Evolutionary conservation across 345 rosid genomes (phyloP), one percentile per base, ranked within the genome.

Genomic region (Laguncularia racemosa): DNA sequence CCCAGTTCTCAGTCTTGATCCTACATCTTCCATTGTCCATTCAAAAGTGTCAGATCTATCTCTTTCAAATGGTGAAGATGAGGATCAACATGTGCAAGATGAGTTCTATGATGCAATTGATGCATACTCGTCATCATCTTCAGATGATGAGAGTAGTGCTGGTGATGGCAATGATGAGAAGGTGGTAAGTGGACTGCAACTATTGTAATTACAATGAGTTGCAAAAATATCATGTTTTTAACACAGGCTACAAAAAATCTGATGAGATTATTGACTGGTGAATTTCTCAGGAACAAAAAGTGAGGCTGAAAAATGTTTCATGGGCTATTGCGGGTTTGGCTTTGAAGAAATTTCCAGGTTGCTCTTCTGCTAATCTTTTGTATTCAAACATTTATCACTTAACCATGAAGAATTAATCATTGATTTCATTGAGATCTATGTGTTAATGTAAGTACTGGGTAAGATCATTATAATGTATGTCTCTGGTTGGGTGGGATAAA

Each of bases 61-160:
- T 19, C 43, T 56, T 57, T 61, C 83, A 44, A 67, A 53, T 57
- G 68, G 75, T 44, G 95, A 87, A 56, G 66, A 67, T 75, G 95
- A 78, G 65, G 95, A 88, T 66, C 47, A 64, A 45, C 83, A 82
- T 62, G 52, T 61, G 57, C 82, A 75, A 49, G 99, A 93, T 71
- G 85, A 89, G 78, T 93, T 93, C 72, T 89, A 87, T 71, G 99
- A 93, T 76, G 99, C 99, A 56, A 71, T 84, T 55, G 79, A 80
- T 71, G 80, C 71, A 53, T 84, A 71, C 46, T 66, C 80, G 11
- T 83, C 97, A 51, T 73, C 96, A 47, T 89, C 98, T 33, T 84
- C 80, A 63, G 86, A 80, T 20, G 96, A 86, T 60, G 93, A 81
- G 49, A 78, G 87, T 28, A 86, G 80, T 43, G 81, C 69, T 48